phyloP scores from a whole-genome alignment of 1,139 yeast species.

The Suhomyces guaymorum region DNA sequence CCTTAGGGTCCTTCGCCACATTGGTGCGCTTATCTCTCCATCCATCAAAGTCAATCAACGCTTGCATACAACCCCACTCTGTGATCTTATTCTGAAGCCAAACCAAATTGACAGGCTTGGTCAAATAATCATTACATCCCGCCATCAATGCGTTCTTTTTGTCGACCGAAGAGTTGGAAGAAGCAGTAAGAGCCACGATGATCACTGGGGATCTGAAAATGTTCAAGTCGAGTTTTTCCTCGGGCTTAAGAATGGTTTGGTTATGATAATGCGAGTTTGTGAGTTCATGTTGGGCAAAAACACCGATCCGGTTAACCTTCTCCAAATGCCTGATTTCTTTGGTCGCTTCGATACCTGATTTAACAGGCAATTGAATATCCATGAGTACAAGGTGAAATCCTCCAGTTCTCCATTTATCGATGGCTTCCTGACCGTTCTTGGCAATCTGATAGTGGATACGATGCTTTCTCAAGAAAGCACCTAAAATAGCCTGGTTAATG shows the following conservation, averaged over 20 bases:
- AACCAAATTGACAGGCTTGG: slow-evolving; percentile 93
- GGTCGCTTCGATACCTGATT: slow-evolving; percentile 92
- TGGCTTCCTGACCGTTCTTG: slow-evolving; percentile 88
- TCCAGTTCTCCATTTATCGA: slow-evolving; percentile 88
- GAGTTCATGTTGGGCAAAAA: slow-evolving; percentile 55
- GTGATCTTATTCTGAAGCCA: slow-evolving; percentile 94
- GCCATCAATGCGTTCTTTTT: slow-evolving; percentile 91
- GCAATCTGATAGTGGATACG: slow-evolving; percentile 85
- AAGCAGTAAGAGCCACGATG: slow-evolving; percentile 93
- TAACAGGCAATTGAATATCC: slow-evolving; percentile 94
- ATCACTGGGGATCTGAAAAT: slow-evolving; percentile 87
- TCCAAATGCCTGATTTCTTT: slow-evolving; percentile 85
- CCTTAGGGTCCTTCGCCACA: slow-evolving; percentile 5
- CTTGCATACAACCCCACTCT: slow-evolving; percentile 99
- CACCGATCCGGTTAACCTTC: slow-evolving; percentile 78
- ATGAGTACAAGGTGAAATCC: slow-evolving; percentile 89
- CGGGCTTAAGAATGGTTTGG: slow-evolving; percentile 30
- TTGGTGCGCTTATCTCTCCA: slow-evolving; percentile 55
- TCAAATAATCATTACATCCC: slow-evolving; percentile 93
- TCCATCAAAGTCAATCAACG: slow-evolving; percentile 91
- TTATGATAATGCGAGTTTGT: slow-evolving; percentile 22
- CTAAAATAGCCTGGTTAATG: slow-evolving; percentile 89
- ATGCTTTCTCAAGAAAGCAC: slow-evolving; percentile 85
- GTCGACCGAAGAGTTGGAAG: slow-evolving; percentile 78
- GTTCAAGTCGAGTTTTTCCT: slow-evolving; percentile 56